Conservation (phyloP, 495 filamentous ascomycete genomes). For the Schizothecium vesticola region DNA sequence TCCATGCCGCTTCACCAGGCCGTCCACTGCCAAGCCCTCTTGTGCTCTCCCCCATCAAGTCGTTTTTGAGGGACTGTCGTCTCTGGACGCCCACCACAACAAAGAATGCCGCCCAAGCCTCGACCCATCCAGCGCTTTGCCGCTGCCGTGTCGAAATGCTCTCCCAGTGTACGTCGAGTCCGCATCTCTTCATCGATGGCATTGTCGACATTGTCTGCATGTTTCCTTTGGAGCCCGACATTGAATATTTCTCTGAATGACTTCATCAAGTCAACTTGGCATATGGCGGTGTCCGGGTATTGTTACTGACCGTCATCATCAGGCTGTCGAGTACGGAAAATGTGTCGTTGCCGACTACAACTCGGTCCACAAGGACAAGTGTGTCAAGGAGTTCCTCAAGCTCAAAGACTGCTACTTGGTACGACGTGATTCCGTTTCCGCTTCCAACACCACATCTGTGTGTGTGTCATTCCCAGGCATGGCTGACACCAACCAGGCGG, state of each 20-base stretch:
- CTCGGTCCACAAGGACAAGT: conserved; percentile 87
- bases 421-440: conserved; percentile 24
- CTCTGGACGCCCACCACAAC: neutral
- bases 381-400: conserved; percentile 73
- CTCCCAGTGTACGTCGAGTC: conserved; percentile 58
- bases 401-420: conserved; percentile 89
- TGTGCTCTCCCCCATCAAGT: neutral
- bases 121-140: conserved; percentile 90
- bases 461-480: neutral
- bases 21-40: neutral
- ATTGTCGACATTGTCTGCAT: neutral
- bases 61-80: neutral
- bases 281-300: neutral
- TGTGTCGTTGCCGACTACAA: conserved; percentile 91
- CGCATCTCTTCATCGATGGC: neutral
- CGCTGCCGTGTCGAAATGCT: conserved; percentile 74
- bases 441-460: neutral
- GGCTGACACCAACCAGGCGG: neutral
- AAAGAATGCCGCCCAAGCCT: conserved; percentile 24
- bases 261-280: neutral
- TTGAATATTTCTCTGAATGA: neutral
- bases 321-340: conserved; percentile 86
- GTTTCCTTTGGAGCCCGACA: neutral
- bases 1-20: neutral
- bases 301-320: neutral